Base-by-base conservation (phyloP, 139 green algal genomes). In the Picochlorum sp. region DNA sequence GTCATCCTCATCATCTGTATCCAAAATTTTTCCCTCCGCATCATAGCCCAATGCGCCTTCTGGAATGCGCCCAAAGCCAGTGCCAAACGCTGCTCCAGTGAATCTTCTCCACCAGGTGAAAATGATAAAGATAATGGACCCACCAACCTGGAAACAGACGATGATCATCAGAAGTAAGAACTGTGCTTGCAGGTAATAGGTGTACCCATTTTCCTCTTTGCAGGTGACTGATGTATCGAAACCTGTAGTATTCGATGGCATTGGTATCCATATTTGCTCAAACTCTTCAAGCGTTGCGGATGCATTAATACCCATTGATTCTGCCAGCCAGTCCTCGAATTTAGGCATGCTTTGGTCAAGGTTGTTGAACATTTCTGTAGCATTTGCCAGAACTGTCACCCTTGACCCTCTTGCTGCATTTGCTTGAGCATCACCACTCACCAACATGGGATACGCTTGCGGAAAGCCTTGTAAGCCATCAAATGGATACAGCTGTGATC, bases 261-360 rank as follows among this genome's bases (percentile, higher is more conserved):
- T 59, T 26, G 61, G 61, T 38, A 66, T 21, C 37, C 37, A 56
- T 21, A 66, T 56, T 20, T 66, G 34, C 13, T 66, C 32, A 16
- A 54, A 57, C n/a, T 66, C 61, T 10, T 56, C 61, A 34, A 66
- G 34, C 14, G 57, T 76, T 38, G 63, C 69, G 1, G 44, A 51
- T 5, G 57, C 51, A 65, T 77, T 77, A 57, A 77, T 72, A 38
- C 70, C 70, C 70, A 77, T 77, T 45, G 49, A 30, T 57, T 77
- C 32, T 32, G 20, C 21, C 18, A 68, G 23, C 62, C 45, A 59
- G 18, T 58, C 45, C 8, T 68, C 45, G 23, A 68, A 59, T 16
- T 44, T 63, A 28, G 45, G 62, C 62, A 68, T 68, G 20, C 38
- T 52, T 50, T 59, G 45, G 47, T 59, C 62, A 8, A 68, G 20